phyloP scores from a whole-genome alignment of 2,329 filamentous ascomycete species.

The Karstenula rhodostoma region DNA sequence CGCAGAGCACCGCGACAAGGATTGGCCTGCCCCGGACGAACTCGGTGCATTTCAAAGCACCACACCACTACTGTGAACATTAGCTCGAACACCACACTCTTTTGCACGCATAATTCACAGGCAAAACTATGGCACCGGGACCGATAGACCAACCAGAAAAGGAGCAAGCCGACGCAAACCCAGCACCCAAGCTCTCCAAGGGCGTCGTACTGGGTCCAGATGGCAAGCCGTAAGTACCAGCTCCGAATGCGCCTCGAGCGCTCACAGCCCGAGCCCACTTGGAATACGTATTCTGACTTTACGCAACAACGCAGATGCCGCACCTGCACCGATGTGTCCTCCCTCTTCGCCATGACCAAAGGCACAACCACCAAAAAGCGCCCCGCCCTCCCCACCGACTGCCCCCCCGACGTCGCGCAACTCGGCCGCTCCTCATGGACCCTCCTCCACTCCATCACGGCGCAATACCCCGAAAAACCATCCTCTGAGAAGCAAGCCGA shows the following conservation, averaged over 20 bases:
- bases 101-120: constrained; percentile 1
- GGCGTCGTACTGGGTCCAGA: constrained; percentile 80
- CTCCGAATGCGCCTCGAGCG: constrained; percentile 27
- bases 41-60: constrained; percentile 20
- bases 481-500: constrained; percentile 75
- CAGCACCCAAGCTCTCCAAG: constrained; percentile 68
- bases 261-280: not conserved
- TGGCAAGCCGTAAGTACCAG: constrained; percentile 77
- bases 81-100: constrained; percentile 8
- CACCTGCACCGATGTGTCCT: constrained; percentile 69
- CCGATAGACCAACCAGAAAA: constrained; percentile 33
- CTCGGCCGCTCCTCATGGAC: constrained; percentile 93
- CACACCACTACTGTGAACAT: not conserved
- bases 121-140: constrained; percentile 32
- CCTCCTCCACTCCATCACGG: constrained; percentile 88
- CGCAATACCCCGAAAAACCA: constrained; percentile 79
- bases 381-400: constrained; percentile 66
- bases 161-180: constrained; percentile 35
- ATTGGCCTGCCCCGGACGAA: constrained; percentile 13
- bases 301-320: constrained; percentile 65
- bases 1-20: constrained; percentile 8
- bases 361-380: constrained; percentile 45
- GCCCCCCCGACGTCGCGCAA: constrained; percentile 87
- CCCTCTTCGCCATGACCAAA: constrained; percentile 68
- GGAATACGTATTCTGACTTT: constrained; percentile 7